Evolutionary conservation across 768 basidiomycete genomes (phyloP).

Genomic region (Lentinula guzmanii): DNA sequence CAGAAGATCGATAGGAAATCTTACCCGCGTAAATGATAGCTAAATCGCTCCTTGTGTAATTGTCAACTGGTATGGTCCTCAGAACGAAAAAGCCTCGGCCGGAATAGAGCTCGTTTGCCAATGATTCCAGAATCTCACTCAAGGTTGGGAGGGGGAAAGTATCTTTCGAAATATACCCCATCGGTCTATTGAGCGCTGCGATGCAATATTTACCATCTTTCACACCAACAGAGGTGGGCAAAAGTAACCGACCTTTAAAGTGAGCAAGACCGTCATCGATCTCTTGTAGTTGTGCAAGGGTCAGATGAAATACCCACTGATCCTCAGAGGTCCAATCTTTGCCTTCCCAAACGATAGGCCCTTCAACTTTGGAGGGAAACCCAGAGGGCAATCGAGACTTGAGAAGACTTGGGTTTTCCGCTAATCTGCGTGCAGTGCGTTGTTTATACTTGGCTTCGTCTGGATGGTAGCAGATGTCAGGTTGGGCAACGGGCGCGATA

Average conservation of each 20-base stretch:
- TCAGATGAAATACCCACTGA: conserved; percentile 38
- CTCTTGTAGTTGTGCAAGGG: conserved; percentile 26
- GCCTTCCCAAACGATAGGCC: conserved; percentile 41
- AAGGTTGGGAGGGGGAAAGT: conserved; percentile 40
- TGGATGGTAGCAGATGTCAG: conserved; percentile 39
- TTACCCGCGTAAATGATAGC: conserved; percentile 39
- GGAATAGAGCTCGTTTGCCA: conserved; percentile 36
- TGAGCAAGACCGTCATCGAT: conserved; percentile 31
- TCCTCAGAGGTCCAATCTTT: conserved; percentile 34
- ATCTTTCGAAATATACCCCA: conserved; percentile 29
- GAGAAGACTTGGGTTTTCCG: conserved; percentile 29
- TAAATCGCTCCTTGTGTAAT: conserved; percentile 32
- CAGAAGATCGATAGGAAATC: not conserved
- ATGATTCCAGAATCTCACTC: conserved; percentile 23
- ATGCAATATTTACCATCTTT: not conserved
- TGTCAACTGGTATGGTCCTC: conserved; percentile 37
- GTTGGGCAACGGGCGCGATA: conserved; percentile 19
- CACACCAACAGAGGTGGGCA: not conserved
- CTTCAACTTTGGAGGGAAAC: conserved; percentile 27
- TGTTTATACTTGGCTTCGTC: conserved; percentile 30
- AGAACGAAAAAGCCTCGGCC: conserved; percentile 45
- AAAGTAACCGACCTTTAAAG: conserved; percentile 29
- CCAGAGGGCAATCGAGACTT: conserved; percentile 27
- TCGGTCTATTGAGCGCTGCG: conserved; percentile 19
- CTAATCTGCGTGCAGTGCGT: conserved; percentile 30